Evolutionary conservation across 2,329 filamentous ascomycete genomes (phyloP).

Genomic region (Cladosporium sp.): DNA sequence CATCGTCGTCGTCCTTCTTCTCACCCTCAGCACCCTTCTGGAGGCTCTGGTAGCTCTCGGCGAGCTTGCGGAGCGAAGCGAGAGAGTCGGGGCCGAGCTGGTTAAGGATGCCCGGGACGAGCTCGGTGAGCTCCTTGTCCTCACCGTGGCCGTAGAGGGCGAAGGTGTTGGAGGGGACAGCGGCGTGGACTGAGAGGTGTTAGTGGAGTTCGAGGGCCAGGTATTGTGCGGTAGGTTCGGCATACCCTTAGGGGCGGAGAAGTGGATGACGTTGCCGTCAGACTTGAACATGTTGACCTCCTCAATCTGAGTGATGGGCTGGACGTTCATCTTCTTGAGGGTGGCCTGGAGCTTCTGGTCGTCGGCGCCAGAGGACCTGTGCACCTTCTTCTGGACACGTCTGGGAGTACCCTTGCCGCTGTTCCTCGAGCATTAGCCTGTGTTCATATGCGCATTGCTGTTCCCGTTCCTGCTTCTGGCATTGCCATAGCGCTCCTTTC

Average conservation of each 20-base stretch:
- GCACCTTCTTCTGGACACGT: constrained; percentile 97
- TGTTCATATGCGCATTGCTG: background rate
- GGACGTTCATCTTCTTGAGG: constrained; percentile 99
- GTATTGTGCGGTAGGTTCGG: background rate
- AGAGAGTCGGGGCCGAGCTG: constrained; percentile 98
- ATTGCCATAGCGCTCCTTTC: background rate
- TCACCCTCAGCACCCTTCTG: constrained; percentile 84
- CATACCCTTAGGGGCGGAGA: constrained; percentile 90
- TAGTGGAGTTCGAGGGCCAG: background rate
- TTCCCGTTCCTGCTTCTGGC: background rate
- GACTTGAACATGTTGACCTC: constrained; percentile 99
- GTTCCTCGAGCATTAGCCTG: constrained; percentile 16
- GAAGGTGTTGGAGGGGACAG: constrained; percentile 97
- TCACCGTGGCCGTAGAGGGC: constrained; percentile 98
- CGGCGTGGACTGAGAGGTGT: constrained; percentile 71
- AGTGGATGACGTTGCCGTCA: constrained; percentile 99
- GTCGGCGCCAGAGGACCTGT: constrained; percentile 85
- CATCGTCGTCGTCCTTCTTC: constrained; percentile 61
- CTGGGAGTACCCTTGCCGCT: constrained; percentile 97
- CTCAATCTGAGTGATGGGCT: constrained; percentile 99
- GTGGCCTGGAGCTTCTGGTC: constrained; percentile 99
- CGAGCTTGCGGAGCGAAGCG: constrained; percentile 93
- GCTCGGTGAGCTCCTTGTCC: constrained; percentile 99
- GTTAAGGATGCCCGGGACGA: constrained; percentile 98
- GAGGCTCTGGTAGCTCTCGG: constrained; percentile 99